phyloP scores from a whole-genome alignment of 495 filamentous ascomycete genomes.

The Tuber melanosporum region DNA sequence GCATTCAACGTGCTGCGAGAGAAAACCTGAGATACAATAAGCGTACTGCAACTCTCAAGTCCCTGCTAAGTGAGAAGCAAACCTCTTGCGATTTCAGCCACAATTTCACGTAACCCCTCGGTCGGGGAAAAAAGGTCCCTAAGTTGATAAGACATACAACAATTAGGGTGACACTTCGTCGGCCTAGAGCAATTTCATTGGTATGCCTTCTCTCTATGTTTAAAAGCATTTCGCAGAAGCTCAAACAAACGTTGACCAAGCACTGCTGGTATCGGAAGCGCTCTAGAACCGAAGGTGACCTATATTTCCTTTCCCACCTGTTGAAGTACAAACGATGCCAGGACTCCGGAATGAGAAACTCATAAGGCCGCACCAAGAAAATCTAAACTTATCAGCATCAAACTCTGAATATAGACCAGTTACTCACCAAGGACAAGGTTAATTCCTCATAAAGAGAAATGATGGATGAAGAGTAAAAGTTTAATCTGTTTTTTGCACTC shows the following conservation, averaged over 20 bases:
- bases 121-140: conserved; percentile 5
- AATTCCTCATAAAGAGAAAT: conserved; percentile 16
- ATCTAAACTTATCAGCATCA: not conserved
- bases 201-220: conserved; percentile 2
- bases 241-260: not conserved
- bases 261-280: not conserved
- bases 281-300: conserved; percentile 8
- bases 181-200: not conserved
- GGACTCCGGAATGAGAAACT: conserved; percentile 12
- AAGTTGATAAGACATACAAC: conserved; percentile 19
- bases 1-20: not conserved
- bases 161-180: conserved; percentile 10
- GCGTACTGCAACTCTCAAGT: not conserved
- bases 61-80: not conserved
- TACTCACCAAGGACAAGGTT: conserved; percentile 2
- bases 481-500: not conserved
- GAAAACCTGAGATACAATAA: conserved; percentile 6
- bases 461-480: conserved; percentile 9
- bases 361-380: conserved; percentile 8
- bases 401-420: not conserved
- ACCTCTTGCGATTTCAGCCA: conserved; percentile 19
- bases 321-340: conserved; percentile 4
- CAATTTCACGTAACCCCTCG: not conserved
- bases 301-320: not conserved
- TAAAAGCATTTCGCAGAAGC: conserved; percentile 11